phyloP scores from a whole-genome alignment of 2,329 filamentous ascomycete species.

The Trichoderma hamatum region DNA sequence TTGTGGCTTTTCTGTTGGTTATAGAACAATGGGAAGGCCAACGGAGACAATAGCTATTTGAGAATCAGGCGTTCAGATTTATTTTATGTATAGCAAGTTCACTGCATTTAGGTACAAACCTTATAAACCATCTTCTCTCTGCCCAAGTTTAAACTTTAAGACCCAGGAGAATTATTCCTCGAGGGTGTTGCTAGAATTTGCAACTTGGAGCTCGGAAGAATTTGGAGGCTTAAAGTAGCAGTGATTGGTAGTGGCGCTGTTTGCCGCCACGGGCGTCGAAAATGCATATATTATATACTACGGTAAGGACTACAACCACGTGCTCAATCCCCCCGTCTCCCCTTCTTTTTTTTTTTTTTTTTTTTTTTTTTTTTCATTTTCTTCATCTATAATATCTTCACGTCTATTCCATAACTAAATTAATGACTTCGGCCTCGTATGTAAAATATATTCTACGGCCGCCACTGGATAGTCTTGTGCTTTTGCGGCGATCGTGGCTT shows the following conservation, averaged over 20 bases:
- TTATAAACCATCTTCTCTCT: neutral
- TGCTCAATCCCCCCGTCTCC: too few species aligned
- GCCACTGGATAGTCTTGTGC: too few species aligned
- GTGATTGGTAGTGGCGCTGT: neutral
- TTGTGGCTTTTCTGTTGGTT: neutral
- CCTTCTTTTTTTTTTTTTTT: too few species aligned
- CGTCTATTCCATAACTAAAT: too few species aligned
- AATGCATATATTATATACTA: neutral
- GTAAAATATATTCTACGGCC: too few species aligned
- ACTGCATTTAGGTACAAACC: neutral
- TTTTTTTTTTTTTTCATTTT: too few species aligned
- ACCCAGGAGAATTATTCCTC: neutral
- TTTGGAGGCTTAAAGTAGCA: neutral
- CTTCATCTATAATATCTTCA: too few species aligned
- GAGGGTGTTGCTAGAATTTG: neutral
- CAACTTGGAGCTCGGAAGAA: too few species aligned
- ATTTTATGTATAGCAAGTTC: neutral
- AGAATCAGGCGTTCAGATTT: neutral
- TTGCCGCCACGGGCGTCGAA: neutral
- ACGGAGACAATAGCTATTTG: conserved; percentile 8
- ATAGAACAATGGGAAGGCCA: neutral
- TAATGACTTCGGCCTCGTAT: too few species aligned
- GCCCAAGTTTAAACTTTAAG: neutral
- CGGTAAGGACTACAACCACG: neutral
- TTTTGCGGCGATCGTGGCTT: too few species aligned